Evolutionary conservation across 2,329 filamentous ascomycete species (phyloP), one percentile per base, ranked within the genome.

Genomic region (Arachnomyces sp.): DNA sequence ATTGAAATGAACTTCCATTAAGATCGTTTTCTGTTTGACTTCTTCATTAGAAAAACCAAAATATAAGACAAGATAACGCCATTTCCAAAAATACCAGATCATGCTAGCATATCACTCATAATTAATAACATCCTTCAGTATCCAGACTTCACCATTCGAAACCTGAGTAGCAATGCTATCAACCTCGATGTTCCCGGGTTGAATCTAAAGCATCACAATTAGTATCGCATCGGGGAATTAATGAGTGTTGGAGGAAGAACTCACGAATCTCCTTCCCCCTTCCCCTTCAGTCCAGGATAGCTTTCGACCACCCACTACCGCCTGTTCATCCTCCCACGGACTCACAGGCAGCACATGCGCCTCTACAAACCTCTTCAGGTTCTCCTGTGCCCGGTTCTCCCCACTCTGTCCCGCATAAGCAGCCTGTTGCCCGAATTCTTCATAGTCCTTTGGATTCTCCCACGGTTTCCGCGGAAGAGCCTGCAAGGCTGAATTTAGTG

Each of bases 131-230:
- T 70, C 73, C 49, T 77, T 77, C 44, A 86, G 56, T 29, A 89
- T 74, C 86, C 86, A 93, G 51, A 96, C 74, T 64, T 96, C 85
- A 3, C 92, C 92, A 59, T 96, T 98, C 3, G 78, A 75, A 13
- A 93, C 89, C 44, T 78, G 75, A 50, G 82, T 82, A 2, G 81
- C 82, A 38, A 94, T 72, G 43, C 71, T 79, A 31, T 80, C 76
- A 11, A 96, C 84, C 60, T 89, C 80, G 32, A 95, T 77, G 48
- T 79, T 74, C 4, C 83, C 84, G 1, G 90, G 92, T 69, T 89
- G 82, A 28, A 62, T 62, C 52, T 62, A 51, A 12, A 42, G 39
- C 12, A 15, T 29, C 33, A 48, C 16, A 50, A 42, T 52, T 29
- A 42, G 44, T 30, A 48, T 25, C 21, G 34, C 8, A 17, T 14